Conservation (phyloP, 257 asterid genomes). For the Petrea volubilis region DNA sequence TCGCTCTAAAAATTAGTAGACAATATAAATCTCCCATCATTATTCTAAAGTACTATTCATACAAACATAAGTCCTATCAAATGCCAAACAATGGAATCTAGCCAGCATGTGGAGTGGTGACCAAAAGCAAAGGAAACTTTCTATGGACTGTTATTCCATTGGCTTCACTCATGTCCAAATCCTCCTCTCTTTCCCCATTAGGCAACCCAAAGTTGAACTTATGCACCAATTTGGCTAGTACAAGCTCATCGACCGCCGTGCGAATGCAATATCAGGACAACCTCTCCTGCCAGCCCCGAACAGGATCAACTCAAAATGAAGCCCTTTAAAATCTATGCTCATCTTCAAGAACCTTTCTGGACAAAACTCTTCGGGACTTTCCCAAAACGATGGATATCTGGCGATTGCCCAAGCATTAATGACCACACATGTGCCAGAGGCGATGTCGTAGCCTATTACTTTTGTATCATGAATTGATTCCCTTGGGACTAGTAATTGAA, state of each 20-base stretch:
- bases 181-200: conserved; percentile 24
- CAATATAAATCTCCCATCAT: too few relatives aligned
- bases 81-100: neutral
- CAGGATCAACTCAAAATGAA: conserved; percentile 45
- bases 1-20: too few relatives aligned
- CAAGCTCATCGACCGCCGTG: conserved; percentile 32
- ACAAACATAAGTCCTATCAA: neutral
- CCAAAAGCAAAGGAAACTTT: conserved; percentile 35
- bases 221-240: conserved; percentile 39
- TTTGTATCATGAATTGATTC: conserved; percentile 41
- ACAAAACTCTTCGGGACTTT: conserved; percentile 42
- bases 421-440: conserved; percentile 34
- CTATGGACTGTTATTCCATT: conserved; percentile 31
- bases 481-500: conserved; percentile 44
- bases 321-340: conserved; percentile 39
- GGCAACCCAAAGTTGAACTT: conserved; percentile 39
- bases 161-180: conserved; percentile 47
- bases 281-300: conserved; percentile 65
- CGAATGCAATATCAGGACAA: conserved; percentile 49
- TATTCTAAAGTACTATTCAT: too few relatives aligned
- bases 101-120: conserved; percentile 8
- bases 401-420: conserved; percentile 53
- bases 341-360: conserved; percentile 51
- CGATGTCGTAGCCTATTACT: conserved; percentile 41
- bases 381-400: conserved; percentile 50